phyloP scores from a whole-genome alignment of 371 early-diverging fungal genomes.

The Rhizopus arrhizus region DNA sequence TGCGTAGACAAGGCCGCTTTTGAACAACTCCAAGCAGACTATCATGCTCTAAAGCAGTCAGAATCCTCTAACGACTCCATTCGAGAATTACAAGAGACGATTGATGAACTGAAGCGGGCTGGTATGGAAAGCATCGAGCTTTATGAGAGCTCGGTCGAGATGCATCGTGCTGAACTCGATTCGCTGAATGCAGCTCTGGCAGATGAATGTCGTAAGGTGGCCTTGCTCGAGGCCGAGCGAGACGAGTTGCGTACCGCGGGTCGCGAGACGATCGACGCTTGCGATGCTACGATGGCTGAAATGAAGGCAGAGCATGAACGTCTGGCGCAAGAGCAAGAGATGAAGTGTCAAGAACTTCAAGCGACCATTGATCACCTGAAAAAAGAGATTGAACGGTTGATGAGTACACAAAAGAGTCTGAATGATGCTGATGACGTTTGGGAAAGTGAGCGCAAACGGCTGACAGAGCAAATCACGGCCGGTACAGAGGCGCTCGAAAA shows the following conservation, averaged over 20 bases:
- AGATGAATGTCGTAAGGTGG: slow-evolving; percentile 45
- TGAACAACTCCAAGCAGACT: slow-evolving; percentile 39
- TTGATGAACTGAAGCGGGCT: slow-evolving; percentile 50
- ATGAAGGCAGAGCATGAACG: slow-evolving; percentile 35
- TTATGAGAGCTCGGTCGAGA: slow-evolving; percentile 53
- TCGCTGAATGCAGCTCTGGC: slow-evolving; percentile 44
- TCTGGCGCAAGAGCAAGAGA: slow-evolving; percentile 23
- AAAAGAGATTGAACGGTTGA: slow-evolving; percentile 50
- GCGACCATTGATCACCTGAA: slow-evolving; percentile 49
- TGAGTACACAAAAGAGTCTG: slow-evolving; percentile 33
- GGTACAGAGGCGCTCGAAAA: slow-evolving; percentile 39
- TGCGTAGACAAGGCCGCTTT: slow-evolving; percentile 36
- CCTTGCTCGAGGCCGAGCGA: slow-evolving; percentile 19
- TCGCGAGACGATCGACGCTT: slow-evolving; percentile 27
- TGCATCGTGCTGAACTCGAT: slow-evolving; percentile 54
- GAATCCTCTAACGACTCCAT: slow-evolving; percentile 27
- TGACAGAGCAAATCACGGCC: slow-evolving; percentile 56
- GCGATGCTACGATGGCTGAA: slow-evolving; percentile 35
- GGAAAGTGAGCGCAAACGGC: slow-evolving; percentile 58
- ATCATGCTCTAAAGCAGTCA: slow-evolving; percentile 30
- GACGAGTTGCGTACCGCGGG: slow-evolving; percentile 30
- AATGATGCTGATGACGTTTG: slow-evolving; percentile 54
- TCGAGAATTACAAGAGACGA: slow-evolving; percentile 41
- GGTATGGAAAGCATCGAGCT: slow-evolving; percentile 60
- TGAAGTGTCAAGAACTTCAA: slow-evolving; percentile 34